A percentile compares a stretch with the other conserved stretches of the same genome.
phyloP scores from a whole-genome alignment of 805 yeast genomes.

The Sugiyamaella valdiviana region DNA sequence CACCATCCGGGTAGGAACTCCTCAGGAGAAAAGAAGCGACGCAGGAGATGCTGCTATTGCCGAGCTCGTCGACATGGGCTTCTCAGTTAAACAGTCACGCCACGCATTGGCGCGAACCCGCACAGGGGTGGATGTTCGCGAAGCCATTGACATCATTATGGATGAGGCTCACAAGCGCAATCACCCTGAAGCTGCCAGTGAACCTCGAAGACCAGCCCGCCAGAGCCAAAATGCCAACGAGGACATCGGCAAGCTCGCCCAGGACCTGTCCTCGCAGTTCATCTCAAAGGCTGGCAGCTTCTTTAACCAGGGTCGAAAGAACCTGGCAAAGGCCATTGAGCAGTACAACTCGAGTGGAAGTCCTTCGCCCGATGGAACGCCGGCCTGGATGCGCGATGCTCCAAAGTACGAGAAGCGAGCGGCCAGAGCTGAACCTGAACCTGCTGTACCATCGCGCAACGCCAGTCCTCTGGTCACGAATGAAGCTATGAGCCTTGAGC shows the following conservation, averaged over 20 bases:
- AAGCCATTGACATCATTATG: conserved; percentile 64
- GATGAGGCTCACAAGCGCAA: conserved; percentile 43
- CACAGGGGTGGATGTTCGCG: conserved; percentile 51
- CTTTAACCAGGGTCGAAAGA: conserved; percentile 53
- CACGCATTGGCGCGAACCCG: conserved; percentile 50
- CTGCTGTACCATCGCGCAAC: background rate
- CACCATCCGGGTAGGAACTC: background rate
- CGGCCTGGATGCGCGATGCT: conserved; percentile 60
- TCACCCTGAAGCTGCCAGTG: conserved; percentile 29
- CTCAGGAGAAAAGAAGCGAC: background rate
- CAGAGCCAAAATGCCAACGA: background rate
- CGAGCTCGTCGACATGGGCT: conserved; percentile 75
- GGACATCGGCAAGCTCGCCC: conserved; percentile 39
- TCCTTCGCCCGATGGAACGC: conserved; percentile 37
- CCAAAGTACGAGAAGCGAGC: conserved; percentile 37
- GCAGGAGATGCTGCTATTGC: conserved; percentile 43
- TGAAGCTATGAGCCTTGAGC: conserved; percentile 13
- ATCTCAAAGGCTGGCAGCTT: conserved; percentile 54
- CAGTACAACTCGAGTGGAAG: conserved; percentile 38
- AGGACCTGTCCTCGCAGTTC: conserved; percentile 50
- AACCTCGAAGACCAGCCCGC: conserved; percentile 11
- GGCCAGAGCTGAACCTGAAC: conserved; percentile 32
- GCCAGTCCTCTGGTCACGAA: conserved; percentile 1
- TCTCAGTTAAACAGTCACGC: conserved; percentile 52
- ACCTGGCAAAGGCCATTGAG: conserved; percentile 56